These are phyloP conservation scores for Mycothermus thermophilus DNA, from an alignment of 495 filamentous ascomycete genomes.

Conservation along the genomic window DNA sequence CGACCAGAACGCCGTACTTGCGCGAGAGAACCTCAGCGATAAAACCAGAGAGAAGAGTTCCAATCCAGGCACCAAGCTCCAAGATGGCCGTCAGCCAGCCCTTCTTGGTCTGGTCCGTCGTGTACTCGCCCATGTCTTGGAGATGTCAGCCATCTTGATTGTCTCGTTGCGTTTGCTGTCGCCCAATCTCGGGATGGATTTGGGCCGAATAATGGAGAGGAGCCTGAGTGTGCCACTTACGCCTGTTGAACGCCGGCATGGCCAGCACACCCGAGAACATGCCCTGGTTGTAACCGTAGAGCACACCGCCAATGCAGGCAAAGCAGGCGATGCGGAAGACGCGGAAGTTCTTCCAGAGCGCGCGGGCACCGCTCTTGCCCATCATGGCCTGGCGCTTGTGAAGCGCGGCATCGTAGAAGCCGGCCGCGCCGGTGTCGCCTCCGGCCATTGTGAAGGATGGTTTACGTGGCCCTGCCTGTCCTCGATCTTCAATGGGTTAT, in stretches of 20 bases:
- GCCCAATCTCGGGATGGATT: no score
- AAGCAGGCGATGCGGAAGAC: slow-evolving; percentile 64
- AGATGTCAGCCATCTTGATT: slow-evolving; percentile 6
- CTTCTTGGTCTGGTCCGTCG: slow-evolving; percentile 47
- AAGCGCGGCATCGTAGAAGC: slow-evolving; percentile 48
- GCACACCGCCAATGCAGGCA: slow-evolving; percentile 60
- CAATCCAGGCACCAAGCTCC: slow-evolving; percentile 71
- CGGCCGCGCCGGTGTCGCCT: slow-evolving; percentile 22
- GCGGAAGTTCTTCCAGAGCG: slow-evolving; percentile 52
- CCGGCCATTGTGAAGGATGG: slow-evolving; percentile 19
- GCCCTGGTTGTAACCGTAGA: slow-evolving; percentile 63
- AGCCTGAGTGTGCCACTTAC: no score
- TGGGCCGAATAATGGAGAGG: neutral
- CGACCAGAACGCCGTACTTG: slow-evolving; percentile 61
- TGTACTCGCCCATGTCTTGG: slow-evolving; percentile 49
- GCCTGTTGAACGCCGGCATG: slow-evolving; percentile 42
- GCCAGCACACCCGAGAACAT: slow-evolving; percentile 62
- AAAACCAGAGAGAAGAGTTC: slow-evolving; percentile 61
- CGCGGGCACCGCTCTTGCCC: slow-evolving; percentile 48
- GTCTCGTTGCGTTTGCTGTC: no score
- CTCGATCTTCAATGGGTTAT: neutral
- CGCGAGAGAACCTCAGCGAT: slow-evolving; percentile 60
- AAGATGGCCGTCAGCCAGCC: slow-evolving; percentile 73
- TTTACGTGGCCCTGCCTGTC: neutral
- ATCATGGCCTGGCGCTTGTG: slow-evolving; percentile 49